Evolutionary conservation across 2,329 filamentous ascomycete genomes (phyloP).

Genomic region (Neofusicoccum umdonicola): DNA sequence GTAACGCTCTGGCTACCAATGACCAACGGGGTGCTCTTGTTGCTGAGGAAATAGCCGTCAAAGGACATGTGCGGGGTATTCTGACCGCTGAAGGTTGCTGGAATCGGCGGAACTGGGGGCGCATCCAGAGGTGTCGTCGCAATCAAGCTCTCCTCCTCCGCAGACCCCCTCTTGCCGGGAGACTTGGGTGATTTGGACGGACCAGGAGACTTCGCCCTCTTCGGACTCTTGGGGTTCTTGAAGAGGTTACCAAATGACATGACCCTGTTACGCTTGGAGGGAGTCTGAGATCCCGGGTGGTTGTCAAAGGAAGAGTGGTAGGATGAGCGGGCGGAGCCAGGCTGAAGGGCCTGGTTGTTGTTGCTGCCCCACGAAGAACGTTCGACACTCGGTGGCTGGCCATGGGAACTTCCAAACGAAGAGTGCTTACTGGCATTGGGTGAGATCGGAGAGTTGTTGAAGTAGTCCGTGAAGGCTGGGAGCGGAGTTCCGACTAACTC

Average conservation of each 20-base stretch:
- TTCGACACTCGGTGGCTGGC: neutral
- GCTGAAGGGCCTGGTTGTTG: neutral
- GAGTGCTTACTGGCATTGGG: neutral
- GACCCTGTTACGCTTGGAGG: neutral
- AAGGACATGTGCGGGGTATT: neutral
- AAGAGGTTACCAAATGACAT: neutral
- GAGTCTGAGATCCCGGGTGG: neutral
- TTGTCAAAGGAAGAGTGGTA: neutral
- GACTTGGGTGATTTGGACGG: neutral
- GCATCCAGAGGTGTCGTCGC: constrained; percentile 2
- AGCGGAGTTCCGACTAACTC: neutral
- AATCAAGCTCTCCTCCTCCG: neutral
- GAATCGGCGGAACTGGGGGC: neutral
- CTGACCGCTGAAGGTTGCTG: neutral
- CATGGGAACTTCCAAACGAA: neutral
- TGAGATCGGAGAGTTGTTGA: neutral
- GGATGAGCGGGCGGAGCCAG: neutral
- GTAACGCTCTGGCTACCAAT: neutral
- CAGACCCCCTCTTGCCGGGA: neutral
- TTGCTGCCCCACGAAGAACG: neutral
- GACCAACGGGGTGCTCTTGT: neutral
- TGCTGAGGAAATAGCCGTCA: neutral
- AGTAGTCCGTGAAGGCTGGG: neutral
- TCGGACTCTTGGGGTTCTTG: neutral
- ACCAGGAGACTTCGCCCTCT: neutral